phyloP scores from a whole-genome alignment of 768 basidiomycete genomes.

The Lactarius sp. region DNA sequence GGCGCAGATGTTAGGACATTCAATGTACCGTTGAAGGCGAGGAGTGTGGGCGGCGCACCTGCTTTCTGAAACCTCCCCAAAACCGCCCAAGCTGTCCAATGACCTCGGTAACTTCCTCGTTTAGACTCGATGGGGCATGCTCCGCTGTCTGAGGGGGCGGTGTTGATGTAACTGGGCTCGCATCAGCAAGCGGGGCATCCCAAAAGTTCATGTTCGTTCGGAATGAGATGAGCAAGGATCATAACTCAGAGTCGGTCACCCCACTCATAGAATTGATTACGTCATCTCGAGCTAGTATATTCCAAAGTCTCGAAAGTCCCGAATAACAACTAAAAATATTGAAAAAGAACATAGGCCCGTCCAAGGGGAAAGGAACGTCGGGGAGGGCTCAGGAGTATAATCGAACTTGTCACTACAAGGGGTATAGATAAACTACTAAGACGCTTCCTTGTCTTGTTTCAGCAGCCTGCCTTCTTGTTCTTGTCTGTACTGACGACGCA shows the following conservation, averaged over 20 bases:
- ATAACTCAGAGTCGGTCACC: neutral
- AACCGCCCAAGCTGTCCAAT: conserved; percentile 81
- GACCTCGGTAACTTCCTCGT: conserved; percentile 87
- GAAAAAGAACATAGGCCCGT: no score
- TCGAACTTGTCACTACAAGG: neutral
- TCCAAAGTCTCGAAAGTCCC: no score
- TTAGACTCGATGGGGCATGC: conserved; percentile 52
- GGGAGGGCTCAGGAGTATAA: neutral
- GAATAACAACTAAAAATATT: neutral
- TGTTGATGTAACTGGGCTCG: conserved; percentile 13
- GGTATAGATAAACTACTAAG: neutral
- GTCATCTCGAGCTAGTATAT: neutral
- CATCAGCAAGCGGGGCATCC: conserved; percentile 12
- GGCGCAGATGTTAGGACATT: neutral
- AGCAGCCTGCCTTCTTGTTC: conserved; percentile 13
- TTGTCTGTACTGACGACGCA: conserved; percentile 19
- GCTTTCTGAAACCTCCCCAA: conserved; percentile 90
- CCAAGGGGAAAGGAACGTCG: no score
- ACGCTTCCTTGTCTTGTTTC: conserved; percentile 4
- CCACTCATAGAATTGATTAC: neutral
- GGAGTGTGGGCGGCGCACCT: conserved; percentile 48
- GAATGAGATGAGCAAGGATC: neutral
- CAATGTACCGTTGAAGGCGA: neutral
- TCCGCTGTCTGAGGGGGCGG: conserved; percentile 29
- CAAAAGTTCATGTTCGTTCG: conserved; percentile 26